Evolutionary conservation across 2,329 filamentous ascomycete species (phyloP).

Genomic region (Exophiala viscosa): DNA sequence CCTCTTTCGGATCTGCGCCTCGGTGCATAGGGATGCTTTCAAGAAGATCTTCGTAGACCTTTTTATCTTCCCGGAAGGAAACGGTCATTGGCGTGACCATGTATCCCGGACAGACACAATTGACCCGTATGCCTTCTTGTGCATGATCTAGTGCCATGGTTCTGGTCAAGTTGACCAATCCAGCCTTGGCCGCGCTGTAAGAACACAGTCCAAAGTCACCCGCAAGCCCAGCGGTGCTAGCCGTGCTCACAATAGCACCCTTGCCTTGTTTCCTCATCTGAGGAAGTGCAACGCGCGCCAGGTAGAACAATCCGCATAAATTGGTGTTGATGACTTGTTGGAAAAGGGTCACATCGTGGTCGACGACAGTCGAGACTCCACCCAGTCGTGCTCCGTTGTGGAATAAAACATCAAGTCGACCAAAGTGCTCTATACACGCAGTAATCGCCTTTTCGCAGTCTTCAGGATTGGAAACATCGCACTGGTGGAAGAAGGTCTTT

Average conservation of each 20-base stretch:
- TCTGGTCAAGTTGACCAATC: constrained; percentile 13
- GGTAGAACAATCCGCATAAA: constrained; percentile 14
- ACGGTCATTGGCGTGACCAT: constrained; percentile 14
- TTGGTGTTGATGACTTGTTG: constrained; percentile 19
- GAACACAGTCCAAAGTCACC: constrained; percentile 17
- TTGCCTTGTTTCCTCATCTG: constrained; percentile 13
- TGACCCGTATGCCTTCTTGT: constrained; percentile 12
- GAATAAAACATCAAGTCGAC: constrained; percentile 13
- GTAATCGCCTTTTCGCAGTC: constrained; percentile 10
- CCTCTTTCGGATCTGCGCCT: constrained; percentile 10
- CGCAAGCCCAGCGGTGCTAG: constrained; percentile 12
- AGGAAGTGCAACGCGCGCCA: constrained; percentile 11
- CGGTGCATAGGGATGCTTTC: constrained; percentile 17
- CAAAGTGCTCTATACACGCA: constrained; percentile 9
- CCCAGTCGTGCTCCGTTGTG: constrained; percentile 12
- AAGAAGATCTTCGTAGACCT: constrained; percentile 8
- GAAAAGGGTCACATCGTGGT: constrained; percentile 14
- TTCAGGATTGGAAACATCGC: constrained; percentile 13
- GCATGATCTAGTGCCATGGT: constrained; percentile 17
- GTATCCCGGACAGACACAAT: constrained; percentile 14
- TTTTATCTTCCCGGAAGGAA: constrained; percentile 1
- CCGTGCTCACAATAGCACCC: constrained; percentile 16
- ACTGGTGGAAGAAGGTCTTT: constrained; percentile 13
- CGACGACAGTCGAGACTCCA: constrained; percentile 7
- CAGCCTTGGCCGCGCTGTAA: constrained; percentile 16